Evolutionary conservation across 2,329 filamentous ascomycete species (phyloP).

Genomic region (Colletotrichum tanaceti): DNA sequence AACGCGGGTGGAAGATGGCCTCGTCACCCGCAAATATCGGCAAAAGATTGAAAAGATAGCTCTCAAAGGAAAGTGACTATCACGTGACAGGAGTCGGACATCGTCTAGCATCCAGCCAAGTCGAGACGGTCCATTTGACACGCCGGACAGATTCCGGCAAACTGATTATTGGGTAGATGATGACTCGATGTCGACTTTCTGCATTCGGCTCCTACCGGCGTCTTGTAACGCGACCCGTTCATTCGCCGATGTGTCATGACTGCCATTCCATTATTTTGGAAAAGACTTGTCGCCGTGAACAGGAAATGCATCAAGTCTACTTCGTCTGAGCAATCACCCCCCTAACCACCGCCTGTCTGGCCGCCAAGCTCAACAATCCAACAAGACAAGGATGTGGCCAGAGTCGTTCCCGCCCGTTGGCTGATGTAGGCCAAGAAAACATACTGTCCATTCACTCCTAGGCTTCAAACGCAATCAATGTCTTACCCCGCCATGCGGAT

Average conservation of each 20-base stretch:
- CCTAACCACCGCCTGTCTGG: not conserved
- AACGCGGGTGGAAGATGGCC: not conserved
- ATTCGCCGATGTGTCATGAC: not conserved
- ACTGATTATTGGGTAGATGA: not conserved
- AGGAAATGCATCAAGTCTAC: not conserved
- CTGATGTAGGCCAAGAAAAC: not conserved
- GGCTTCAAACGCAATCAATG: not conserved
- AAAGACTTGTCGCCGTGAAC: conserved; percentile 2
- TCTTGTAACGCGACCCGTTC: not conserved
- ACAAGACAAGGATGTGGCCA: not conserved
- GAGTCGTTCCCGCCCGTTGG: not conserved
- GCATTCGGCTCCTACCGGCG: not conserved
- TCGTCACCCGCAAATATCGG: not conserved
- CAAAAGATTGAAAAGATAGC: no score
- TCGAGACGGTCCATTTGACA: not conserved
- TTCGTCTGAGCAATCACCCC: not conserved
- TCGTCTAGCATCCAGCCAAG: not conserved
- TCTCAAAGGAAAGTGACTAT: no score
- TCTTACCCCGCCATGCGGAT: not conserved
- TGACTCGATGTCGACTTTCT: not conserved
- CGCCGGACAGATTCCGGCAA: not conserved
- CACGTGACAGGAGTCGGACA: not conserved
- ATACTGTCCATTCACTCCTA: no score
- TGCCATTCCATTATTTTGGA: not conserved
- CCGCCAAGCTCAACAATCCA: not conserved